A percentile compares a stretch with the other conserved stretches of the same genome.
phyloP scores from a whole-genome alignment of 768 basidiomycete genomes.

The Leccinum barrowsii region DNA sequence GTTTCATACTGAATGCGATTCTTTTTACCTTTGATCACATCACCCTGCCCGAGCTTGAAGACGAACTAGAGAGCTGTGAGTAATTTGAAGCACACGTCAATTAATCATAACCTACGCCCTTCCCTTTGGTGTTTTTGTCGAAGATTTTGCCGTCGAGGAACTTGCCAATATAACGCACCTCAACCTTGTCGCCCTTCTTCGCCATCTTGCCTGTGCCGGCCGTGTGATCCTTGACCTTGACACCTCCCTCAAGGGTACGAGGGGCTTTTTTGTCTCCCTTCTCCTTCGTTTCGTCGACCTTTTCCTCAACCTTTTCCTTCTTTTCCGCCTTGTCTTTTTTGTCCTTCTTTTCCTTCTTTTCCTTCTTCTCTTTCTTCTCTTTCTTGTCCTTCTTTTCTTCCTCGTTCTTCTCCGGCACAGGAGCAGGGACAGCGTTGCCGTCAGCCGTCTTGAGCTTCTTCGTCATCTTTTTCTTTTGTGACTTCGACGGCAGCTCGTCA shows the following conservation, averaged over 20 bases:
- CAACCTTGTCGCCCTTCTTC: conserved; percentile 79
- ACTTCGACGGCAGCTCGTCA: conserved; percentile 43
- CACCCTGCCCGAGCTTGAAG: conserved; percentile 79
- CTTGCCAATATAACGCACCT: conserved; percentile 94
- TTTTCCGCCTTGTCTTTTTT: conserved; percentile 33
- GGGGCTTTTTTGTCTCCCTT: conserved; percentile 27
- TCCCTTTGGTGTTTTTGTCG: conserved; percentile 80
- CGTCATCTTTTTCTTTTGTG: conserved; percentile 55
- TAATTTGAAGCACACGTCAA: conserved; percentile 7
- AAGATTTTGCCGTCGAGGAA: conserved; percentile 71
- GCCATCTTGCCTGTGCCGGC: conserved; percentile 80
- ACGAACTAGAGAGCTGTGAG: conserved; percentile 46
- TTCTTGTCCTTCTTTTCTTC: conserved; percentile 33
- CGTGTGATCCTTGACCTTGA: conserved; percentile 75
- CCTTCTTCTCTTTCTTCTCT: conserved; percentile 48
- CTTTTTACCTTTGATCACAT: conserved; percentile 82
- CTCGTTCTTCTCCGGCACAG: conserved; percentile 20
- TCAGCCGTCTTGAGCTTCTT: conserved; percentile 74
- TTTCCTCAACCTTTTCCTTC: conserved; percentile 32
- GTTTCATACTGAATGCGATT: background rate
- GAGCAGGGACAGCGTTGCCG: conserved; percentile 38
- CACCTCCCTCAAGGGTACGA: conserved; percentile 56
- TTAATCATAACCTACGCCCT: conserved; percentile 56
- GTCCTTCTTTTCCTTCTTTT: conserved; percentile 46
- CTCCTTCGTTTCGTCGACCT: conserved; percentile 28